Evolutionary conservation across 2,329 filamentous ascomycete genomes (phyloP).

Genomic region (Claviceps citrina): DNA sequence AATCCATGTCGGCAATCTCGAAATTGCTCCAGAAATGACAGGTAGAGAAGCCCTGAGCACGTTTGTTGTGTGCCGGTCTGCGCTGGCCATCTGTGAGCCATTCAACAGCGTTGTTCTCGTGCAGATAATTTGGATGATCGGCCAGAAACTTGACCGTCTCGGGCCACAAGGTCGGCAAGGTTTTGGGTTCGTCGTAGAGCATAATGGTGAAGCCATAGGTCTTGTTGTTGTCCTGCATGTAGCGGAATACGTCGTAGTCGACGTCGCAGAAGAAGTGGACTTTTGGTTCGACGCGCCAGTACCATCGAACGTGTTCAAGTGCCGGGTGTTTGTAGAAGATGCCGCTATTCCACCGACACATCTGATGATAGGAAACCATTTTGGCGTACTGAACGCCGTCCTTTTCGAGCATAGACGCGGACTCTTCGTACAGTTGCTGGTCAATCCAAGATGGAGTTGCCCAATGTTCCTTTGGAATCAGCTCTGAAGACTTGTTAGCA

Average conservation of each 20-base stretch:
- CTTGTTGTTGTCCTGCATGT: constrained; percentile 96
- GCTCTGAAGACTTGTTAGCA: constrained; percentile 33
- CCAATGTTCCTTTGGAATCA: constrained; percentile 94
- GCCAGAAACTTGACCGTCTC: constrained; percentile 83
- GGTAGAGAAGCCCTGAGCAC: constrained; percentile 86
- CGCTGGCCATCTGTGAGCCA: constrained; percentile 72
- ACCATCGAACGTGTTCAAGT: constrained; percentile 68
- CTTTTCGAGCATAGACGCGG: constrained; percentile 65
- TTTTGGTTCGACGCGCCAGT: constrained; percentile 97
- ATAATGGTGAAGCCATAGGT: constrained; percentile 98
- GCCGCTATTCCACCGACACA: constrained; percentile 98
- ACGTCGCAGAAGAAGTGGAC: constrained; percentile 99
- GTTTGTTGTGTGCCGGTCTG: constrained; percentile 63
- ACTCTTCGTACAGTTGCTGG: constrained; percentile 69
- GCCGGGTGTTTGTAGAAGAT: constrained; percentile 95
- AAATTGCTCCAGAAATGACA: constrained; percentile 99
- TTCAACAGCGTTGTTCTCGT: constrained; percentile 68
- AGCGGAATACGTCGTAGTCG: constrained; percentile 96
- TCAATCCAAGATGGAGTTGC: constrained; percentile 85
- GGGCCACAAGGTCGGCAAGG: constrained; percentile 83
- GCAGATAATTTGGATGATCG: constrained; percentile 65
- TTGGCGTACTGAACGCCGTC: constrained; percentile 81
- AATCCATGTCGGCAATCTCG: constrained; percentile 82
- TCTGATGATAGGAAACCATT: constrained; percentile 87
- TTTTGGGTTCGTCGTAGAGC: constrained; percentile 80